phyloP scores from a whole-genome alignment of 2,329 filamentous ascomycete genomes.

The Anthostomella pinea region DNA sequence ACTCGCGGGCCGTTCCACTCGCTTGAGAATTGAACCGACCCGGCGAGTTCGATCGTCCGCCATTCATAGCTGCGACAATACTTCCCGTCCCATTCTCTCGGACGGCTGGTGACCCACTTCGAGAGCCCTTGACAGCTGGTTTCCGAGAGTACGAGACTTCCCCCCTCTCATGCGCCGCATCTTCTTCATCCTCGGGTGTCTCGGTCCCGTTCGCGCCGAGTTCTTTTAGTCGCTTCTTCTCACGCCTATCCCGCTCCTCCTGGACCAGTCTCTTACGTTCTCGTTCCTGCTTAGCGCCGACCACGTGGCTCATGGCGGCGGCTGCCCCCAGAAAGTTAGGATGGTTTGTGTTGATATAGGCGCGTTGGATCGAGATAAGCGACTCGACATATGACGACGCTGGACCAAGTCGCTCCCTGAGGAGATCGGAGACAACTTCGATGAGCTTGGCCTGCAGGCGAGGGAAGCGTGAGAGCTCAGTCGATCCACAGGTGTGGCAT shows the following conservation, averaged over 20 bases:
- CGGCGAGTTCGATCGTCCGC: conserved; percentile 59
- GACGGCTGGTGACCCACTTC: conserved; percentile 81
- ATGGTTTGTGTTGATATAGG: conserved; percentile 99
- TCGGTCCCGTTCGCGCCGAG: conserved; percentile 75
- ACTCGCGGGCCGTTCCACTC: conserved; percentile 70
- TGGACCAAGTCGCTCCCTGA: conserved; percentile 88
- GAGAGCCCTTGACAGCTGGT: conserved; percentile 56
- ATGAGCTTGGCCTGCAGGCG: conserved; percentile 95
- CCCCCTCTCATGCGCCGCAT: conserved; percentile 50
- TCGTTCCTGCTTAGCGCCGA: conserved; percentile 89
- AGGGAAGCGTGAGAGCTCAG: conserved; percentile 87
- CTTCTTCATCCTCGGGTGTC: conserved; percentile 64
- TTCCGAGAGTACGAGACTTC: conserved; percentile 61
- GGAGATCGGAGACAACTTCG: conserved; percentile 92
- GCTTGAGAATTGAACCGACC: conserved; percentile 59
- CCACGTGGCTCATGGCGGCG: conserved; percentile 95
- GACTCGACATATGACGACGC: conserved; percentile 91
- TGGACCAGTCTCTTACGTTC: conserved; percentile 78
- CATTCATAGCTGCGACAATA: conserved; percentile 66
- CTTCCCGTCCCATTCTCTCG: conserved; percentile 62
- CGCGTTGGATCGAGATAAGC: conserved; percentile 92
- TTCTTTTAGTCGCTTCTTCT: conserved; percentile 80
- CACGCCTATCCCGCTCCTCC: conserved; percentile 83
- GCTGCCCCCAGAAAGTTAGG: conserved; percentile 97
- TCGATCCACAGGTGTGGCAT: conserved; percentile 96